phyloP scores from a whole-genome alignment of 108 stramenopile genomes.

The Schizochytrium sp. region DNA sequence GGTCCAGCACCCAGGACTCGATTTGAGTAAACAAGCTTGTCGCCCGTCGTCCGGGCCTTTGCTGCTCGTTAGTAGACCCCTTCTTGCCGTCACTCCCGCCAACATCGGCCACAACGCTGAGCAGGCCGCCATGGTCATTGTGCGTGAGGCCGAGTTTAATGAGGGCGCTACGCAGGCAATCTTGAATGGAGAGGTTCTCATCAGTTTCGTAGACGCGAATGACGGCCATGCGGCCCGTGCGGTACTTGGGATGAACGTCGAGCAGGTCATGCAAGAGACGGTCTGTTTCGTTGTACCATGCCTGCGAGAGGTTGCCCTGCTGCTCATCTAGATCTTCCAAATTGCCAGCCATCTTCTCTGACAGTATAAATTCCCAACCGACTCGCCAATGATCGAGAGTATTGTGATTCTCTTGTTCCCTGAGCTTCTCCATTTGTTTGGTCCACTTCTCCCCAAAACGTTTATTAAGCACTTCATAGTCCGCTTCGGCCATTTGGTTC shows the following conservation, averaged over 20 bases:
- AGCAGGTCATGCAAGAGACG: not conserved
- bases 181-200: not conserved
- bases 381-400: not conserved
- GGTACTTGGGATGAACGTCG: not conserved
- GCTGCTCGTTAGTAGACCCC: not conserved
- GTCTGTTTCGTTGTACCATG: not conserved
- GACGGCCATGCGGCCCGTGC: not conserved
- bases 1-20: not conserved
- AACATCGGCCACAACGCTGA: not conserved
- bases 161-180: not conserved
- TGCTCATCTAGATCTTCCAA: not conserved
- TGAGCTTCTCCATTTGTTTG: not conserved
- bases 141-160: not conserved
- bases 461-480: not conserved
- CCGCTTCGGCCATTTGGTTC: not conserved
- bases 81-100: not conserved
- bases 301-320: not conserved
- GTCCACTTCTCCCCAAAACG: not conserved
- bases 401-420: not conserved
- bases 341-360: not conserved
- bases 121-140: not conserved
- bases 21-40: not conserved
- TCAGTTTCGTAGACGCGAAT: not conserved
- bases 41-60: not conserved
- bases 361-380: not conserved